Evolutionary conservation across 805 yeast species (phyloP).

Genomic region (Blastobotrys attinorum): DNA sequence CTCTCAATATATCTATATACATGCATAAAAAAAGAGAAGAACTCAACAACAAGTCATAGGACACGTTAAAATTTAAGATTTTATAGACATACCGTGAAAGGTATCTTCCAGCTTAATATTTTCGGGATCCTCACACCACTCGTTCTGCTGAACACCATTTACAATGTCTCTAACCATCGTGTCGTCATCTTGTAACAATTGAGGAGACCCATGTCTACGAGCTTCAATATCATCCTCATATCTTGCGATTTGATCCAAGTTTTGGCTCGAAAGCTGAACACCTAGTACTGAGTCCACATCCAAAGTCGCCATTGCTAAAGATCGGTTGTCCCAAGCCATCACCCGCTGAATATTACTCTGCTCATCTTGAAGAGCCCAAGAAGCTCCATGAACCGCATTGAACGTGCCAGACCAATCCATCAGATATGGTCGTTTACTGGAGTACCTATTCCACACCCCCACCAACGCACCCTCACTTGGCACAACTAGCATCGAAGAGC

Average conservation of each 20-base stretch:
- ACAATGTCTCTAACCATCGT: conserved; percentile 15
- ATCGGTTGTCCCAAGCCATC: conserved; percentile 1
- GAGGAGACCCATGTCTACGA: conserved; percentile 13
- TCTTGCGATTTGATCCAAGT: neutral
- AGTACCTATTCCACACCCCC: neutral
- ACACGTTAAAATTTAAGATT: no score
- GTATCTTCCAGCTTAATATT: conserved; percentile 16
- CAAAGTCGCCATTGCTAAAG: conserved; percentile 1
- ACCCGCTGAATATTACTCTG: no score
- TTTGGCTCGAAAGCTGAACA: conserved; percentile 1
- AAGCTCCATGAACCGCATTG: neutral
- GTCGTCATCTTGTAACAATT: conserved; percentile 15
- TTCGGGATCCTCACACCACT: conserved; percentile 14
- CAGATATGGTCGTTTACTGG: neutral
- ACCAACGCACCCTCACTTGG: conserved; percentile 6
- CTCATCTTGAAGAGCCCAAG: neutral
- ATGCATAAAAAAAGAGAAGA: no score
- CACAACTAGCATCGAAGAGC: conserved; percentile 5
- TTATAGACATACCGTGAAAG: conserved; percentile 7
- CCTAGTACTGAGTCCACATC: conserved; percentile 5
- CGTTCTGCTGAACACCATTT: conserved; percentile 16
- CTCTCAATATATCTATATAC: no score
- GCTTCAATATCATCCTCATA: neutral
- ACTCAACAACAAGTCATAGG: no score
- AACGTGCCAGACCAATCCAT: neutral